Base-by-base conservation (phyloP, 805 yeast genomes). In the Candida tallmaniae region DNA sequence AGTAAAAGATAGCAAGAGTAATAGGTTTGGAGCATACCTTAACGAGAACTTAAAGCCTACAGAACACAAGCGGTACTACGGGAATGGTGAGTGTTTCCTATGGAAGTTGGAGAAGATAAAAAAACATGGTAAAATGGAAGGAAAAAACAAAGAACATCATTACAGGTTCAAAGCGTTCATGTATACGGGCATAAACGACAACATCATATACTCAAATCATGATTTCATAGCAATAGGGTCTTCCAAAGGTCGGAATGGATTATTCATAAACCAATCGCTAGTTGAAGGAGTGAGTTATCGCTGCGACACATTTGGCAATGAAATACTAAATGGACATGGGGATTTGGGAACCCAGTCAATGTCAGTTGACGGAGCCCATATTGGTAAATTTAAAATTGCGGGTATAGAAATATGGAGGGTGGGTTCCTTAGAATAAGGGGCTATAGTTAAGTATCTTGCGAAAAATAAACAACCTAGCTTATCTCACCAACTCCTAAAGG, bases 61-160 rank as follows among this genome's bases (percentile, higher is more conserved):
- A 38, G 94, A 85, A 32, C 74, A 74, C 31, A 76, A 76, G 48
- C 69, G 85, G 38, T 90, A 80, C 60, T 83, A 80, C 47, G 98
- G 98, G 1, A 89, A 89, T 59, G 96, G 97, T 1, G 96, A 90
- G 56, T 88, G 97, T 52, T 89, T 93, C 48, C 66, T 90, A 15
- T 90, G 96, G 96, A 83, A 80, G 44, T 51, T 74, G n/a, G 83
- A 76, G 41, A 58, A 52, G 17, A 11, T 34, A 2, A 24, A 26
- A 26, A 19, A 20, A 13, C 32, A 23, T 25, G 34, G 24, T 9
- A 29, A 25, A 21, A 26, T 22, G 12, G 22, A 35, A 13, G 14
- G n/a, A 14, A 17, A 16, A 11, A 27, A 32, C 9, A 14, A 13
- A 23, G 19, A 18, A 19, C 11, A 15, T 13, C 32, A 31, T 12